A percentile compares a stretch with the other conserved stretches of the same genome.
Conservation (phyloP, 2,329 filamentous ascomycete genomes). For the Fusarium coffeatum region DNA sequence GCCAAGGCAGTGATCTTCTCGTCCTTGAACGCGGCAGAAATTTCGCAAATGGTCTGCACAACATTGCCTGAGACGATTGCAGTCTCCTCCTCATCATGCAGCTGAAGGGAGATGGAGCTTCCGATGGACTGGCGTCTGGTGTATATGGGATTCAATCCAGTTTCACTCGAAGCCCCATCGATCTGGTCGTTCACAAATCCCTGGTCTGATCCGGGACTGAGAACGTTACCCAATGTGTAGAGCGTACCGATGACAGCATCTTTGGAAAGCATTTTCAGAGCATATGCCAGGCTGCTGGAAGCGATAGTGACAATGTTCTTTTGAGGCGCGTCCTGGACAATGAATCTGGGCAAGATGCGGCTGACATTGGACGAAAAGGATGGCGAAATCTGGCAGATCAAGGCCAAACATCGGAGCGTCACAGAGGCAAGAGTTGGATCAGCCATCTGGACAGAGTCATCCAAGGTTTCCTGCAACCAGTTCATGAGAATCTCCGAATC, state of each 20-base stretch:
- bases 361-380: constrained; percentile 80
- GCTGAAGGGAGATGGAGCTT: constrained; percentile 82
- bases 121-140: constrained; percentile 70
- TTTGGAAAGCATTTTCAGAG: constrained; percentile 84
- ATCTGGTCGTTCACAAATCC: constrained; percentile 64
- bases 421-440: constrained; percentile 81
- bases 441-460: constrained; percentile 83
- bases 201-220: constrained; percentile 76
- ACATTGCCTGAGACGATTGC: constrained; percentile 84
- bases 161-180: constrained; percentile 57
- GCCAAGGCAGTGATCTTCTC: constrained; percentile 93
- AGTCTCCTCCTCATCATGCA: constrained; percentile 81
- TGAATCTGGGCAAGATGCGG: constrained; percentile 83
- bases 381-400: constrained; percentile 81
- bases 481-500: constrained; percentile 81
- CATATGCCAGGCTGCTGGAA: constrained; percentile 84
- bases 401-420: constrained; percentile 82
- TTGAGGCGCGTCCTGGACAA: constrained; percentile 83
- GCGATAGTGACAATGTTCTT: constrained; percentile 78
- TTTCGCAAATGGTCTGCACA: constrained; percentile 94
- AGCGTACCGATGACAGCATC: constrained; percentile 95
- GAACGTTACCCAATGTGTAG: constrained; percentile 94
- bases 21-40: constrained; percentile 83
- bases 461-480: constrained; percentile 87
- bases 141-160: constrained; percentile 60